Conservation (phyloP, 768 basidiomycete genomes). For the Amyloporia xantha region DNA sequence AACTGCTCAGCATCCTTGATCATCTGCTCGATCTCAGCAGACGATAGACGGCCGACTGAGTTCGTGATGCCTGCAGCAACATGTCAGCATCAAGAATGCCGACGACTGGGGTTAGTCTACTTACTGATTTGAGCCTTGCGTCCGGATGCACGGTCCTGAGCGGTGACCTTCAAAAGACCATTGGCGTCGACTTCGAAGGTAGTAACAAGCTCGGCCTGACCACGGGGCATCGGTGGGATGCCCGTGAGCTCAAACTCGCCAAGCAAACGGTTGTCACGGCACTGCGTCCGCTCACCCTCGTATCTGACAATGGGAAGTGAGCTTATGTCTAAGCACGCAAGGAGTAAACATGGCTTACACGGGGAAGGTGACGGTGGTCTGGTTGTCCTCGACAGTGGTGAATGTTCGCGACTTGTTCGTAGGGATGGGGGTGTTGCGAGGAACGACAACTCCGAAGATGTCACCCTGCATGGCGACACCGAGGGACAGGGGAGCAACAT, state of each 20-base stretch:
- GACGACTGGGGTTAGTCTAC: conserved; percentile 22
- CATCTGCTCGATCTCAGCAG: conserved; percentile 99
- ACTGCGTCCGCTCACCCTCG: conserved; percentile 99
- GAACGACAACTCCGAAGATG: conserved; percentile 98
- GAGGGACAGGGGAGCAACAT: conserved; percentile 96
- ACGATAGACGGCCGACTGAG: conserved; percentile 97
- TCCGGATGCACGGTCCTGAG: conserved; percentile 96
- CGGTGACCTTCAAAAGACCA: conserved; percentile 98
- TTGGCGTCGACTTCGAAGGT: conserved; percentile 99
- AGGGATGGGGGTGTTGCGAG: conserved; percentile 98
- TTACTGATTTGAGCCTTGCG: conserved; percentile 96
- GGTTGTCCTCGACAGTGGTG: conserved; percentile 99
- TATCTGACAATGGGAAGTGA: conserved; percentile 45
- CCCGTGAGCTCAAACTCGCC: conserved; percentile 99
- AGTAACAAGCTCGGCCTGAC: conserved; percentile 98
- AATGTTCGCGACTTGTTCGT: conserved; percentile 99
- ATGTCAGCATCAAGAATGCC: conserved; percentile 1
- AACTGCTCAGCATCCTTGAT: conserved; percentile 99
- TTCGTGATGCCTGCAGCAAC: conserved; percentile 80
- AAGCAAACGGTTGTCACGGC: conserved; percentile 97
- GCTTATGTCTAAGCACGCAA: neutral
- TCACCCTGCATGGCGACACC: conserved; percentile 99
- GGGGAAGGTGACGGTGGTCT: conserved; percentile 99
- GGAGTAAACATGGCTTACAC: conserved; percentile 47
- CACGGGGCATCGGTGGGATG: conserved; percentile 98